Conservation (phyloP, 805 yeast species). For the Suhomyces vadensis region DNA sequence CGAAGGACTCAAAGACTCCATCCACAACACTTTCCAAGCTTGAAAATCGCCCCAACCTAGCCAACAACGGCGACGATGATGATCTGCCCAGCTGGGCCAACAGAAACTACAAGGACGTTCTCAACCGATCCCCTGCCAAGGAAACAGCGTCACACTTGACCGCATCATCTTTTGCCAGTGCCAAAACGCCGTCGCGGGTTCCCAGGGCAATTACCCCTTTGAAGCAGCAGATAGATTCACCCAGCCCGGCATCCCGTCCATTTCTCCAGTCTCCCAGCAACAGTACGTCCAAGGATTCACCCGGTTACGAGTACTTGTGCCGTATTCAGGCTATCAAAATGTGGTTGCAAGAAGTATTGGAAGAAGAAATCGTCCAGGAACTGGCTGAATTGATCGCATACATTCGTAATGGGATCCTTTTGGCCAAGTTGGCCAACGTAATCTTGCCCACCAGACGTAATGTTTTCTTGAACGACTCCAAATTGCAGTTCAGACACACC, state of each 20-base stretch:
- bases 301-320: constrained; percentile 73
- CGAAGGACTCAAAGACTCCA: neutral
- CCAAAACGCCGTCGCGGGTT: neutral
- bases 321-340: constrained; percentile 77
- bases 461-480: constrained; percentile 54
- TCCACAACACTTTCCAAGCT: neutral
- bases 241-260: constrained; percentile 17
- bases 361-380: constrained; percentile 54
- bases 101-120: constrained; percentile 19
- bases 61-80: constrained; percentile 6
- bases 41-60: constrained; percentile 8
- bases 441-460: constrained; percentile 65
- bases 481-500: constrained; percentile 82
- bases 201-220: constrained; percentile 12
- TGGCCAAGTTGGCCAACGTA: constrained; percentile 74
- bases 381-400: constrained; percentile 62
- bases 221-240: constrained; percentile 13
- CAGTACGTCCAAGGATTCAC: constrained; percentile 31
- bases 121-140: constrained; percentile 16
- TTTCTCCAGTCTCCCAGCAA: constrained; percentile 31
- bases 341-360: constrained; percentile 71
- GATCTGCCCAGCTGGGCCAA: constrained; percentile 26
- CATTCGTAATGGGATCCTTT: constrained; percentile 78
- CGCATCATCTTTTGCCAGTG: too few species aligned
- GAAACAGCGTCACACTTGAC: neutral